A percentile compares a stretch with the other conserved stretches of the same genome.
Conservation (phyloP, 352 stramenopile species). For the Phytophthora quininea region DNA sequence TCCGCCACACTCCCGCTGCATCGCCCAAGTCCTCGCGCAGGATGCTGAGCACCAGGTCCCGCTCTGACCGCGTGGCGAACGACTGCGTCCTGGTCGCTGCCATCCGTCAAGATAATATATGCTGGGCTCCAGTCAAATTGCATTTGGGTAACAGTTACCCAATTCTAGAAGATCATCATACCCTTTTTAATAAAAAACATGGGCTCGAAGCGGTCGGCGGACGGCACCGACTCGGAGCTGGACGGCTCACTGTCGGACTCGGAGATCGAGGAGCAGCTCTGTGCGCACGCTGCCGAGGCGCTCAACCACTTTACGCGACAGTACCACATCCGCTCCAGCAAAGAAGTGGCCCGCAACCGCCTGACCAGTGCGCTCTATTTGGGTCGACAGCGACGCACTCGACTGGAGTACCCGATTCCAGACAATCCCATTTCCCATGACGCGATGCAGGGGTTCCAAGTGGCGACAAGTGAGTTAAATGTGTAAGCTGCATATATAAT, state of each 20-base stretch:
- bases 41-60: conserved; percentile 71
- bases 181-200: not conserved
- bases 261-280: conserved; percentile 82
- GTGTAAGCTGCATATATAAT: not conserved
- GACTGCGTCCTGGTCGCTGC: conserved; percentile 18
- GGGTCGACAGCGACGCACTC: conserved; percentile 21
- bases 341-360: conserved; percentile 66
- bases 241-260: conserved; percentile 28
- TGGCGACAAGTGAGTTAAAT: conserved; percentile 56
- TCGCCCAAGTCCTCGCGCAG: conserved; percentile 85
- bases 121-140: too few relatives aligned
- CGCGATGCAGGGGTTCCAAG: conserved; percentile 47
- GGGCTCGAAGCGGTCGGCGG: conserved; percentile 5
- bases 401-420: conserved; percentile 34
- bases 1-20: conserved; percentile 60
- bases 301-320: conserved; percentile 76
- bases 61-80: conserved; percentile 79
- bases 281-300: conserved; percentile 58
- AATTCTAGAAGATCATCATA: not conserved
- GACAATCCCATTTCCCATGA: conserved; percentile 33
- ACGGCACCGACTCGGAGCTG: conserved; percentile 11
- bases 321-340: conserved; percentile 60
- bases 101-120: not conserved
- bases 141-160: not conserved
- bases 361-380: conserved; percentile 47